Percentiles rank a stretch among this genome's conserved stretches.
These are phyloP conservation scores for Moricandia arvensis DNA, from an alignment of 345 rosid species.

Conservation along the genomic window DNA sequence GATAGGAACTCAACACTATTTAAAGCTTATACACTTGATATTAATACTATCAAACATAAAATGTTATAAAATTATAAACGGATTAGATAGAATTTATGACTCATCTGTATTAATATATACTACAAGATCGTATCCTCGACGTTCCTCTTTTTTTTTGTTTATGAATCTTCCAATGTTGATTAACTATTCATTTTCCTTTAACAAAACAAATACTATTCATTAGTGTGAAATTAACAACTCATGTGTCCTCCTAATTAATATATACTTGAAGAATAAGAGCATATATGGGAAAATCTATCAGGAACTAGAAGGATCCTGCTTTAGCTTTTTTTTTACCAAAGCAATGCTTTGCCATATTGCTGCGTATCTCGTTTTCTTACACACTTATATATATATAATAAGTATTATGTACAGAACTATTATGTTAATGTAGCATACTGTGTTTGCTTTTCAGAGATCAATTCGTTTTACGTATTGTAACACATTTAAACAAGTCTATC, in stretches of 20 bases:
- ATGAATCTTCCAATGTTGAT: conserved; percentile 14
- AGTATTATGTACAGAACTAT: neutral
- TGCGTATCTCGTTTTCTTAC: neutral
- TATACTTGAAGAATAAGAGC: conserved; percentile 14
- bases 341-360: neutral
- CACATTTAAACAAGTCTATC: neutral
- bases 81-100: conserved; percentile 32
- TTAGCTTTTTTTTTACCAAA: neutral
- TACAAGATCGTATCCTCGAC: conserved; percentile 36
- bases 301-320: neutral
- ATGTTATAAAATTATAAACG: conserved; percentile 6
- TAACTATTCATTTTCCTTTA: neutral
- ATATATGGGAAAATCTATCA: conserved; percentile 10
- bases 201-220: conserved; percentile 2
- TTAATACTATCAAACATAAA: neutral
- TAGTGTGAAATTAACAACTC: neutral
- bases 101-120: conserved; percentile 17
- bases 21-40: neutral
- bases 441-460: neutral
- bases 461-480: neutral
- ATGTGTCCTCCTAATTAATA: neutral
- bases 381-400: neutral
- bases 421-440: neutral
- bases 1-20: conserved; percentile 30
- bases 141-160: conserved; percentile 30